Conservation (phyloP, 495 filamentous ascomycete species). For the Daldinia bambusicola region DNA sequence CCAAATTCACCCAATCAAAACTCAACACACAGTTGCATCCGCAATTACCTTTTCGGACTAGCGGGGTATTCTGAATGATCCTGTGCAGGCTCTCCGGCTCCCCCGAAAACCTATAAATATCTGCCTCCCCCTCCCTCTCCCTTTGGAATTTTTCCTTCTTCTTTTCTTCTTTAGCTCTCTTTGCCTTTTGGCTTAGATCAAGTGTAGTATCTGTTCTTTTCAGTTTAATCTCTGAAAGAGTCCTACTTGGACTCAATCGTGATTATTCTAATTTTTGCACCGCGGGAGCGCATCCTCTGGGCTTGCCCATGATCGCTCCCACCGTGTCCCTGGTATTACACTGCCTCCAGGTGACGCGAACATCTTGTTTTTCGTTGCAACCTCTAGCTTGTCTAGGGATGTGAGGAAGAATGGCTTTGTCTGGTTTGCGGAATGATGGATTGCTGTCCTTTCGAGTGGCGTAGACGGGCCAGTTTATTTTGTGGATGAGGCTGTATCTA, state of each 20-base stretch:
- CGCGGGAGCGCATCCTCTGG: slow-evolving; percentile 69
- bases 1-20: background rate
- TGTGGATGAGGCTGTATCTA: too few relatives aligned
- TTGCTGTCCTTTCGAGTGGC: too few relatives aligned
- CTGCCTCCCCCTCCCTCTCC: background rate
- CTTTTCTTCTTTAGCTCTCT: slow-evolving; percentile 59
- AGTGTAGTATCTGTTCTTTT: slow-evolving; percentile 99
- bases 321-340: slow-evolving; percentile 92
- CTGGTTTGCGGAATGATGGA: too few relatives aligned
- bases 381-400: slow-evolving; percentile 26
- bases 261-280: slow-evolving; percentile 87
- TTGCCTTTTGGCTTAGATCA: slow-evolving; percentile 92
- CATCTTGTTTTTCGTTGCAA: slow-evolving; percentile 37
- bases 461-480: too few relatives aligned
- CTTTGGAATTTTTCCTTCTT: slow-evolving; percentile 30
- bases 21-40: background rate
- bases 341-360: slow-evolving; percentile 88
- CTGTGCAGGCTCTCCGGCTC: slow-evolving; percentile 9
- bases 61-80: background rate
- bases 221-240: slow-evolving; percentile 86
- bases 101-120: background rate
- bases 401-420: slow-evolving; percentile 32
- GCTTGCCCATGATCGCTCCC: slow-evolving; percentile 79
- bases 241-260: slow-evolving; percentile 74
- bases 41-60: background rate